These are phyloP conservation scores for Plasmodium reichenowi DNA, from an alignment of 169 alveolate genomes.

Conservation along the genomic window DNA sequence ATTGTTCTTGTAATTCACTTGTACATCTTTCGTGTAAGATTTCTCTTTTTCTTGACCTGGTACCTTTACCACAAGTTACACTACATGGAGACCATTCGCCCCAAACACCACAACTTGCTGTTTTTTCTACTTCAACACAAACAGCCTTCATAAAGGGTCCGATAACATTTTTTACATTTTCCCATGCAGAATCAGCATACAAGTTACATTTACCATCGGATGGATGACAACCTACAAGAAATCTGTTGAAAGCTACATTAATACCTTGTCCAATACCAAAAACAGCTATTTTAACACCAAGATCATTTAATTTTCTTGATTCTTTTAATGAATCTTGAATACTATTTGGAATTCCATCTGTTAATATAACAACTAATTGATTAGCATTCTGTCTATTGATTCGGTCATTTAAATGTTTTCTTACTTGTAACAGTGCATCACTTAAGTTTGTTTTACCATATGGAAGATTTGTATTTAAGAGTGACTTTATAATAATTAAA, in stretches of 20 bases:
- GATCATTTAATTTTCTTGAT: background rate
- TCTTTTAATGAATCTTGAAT: background rate
- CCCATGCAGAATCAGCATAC: slow-evolving; percentile 44
- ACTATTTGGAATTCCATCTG: slow-evolving; percentile 64
- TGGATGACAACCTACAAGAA: slow-evolving; percentile 30
- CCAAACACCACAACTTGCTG: slow-evolving; percentile 66
- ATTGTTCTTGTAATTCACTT: background rate
- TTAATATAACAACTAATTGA: slow-evolving; percentile 39
- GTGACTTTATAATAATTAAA: background rate
- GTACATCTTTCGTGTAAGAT: slow-evolving; percentile 33
- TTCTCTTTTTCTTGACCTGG: slow-evolving; percentile 21
- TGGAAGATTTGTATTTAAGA: background rate
- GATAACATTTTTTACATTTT: slow-evolving; percentile 4
- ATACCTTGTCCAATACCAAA: slow-evolving; percentile 47
- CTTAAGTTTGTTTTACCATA: slow-evolving; percentile 30
- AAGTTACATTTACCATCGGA: slow-evolving; percentile 11
- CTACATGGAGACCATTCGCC: slow-evolving; percentile 36
- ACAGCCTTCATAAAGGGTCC: slow-evolving; percentile 42
- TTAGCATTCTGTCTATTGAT: slow-evolving; percentile 16
- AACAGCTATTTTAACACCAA: slow-evolving; percentile 20
- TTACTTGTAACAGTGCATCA: slow-evolving; percentile 8
- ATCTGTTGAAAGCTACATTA: slow-evolving; percentile 12
- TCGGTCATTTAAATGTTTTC: background rate
- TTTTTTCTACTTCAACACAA: slow-evolving; percentile 49
- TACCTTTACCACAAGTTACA: slow-evolving; percentile 65